A percentile compares a stretch with the other conserved stretches of the same genome.
Conservation (phyloP, 768 basidiomycete genomes). For the Mycena haematopus region DNA sequence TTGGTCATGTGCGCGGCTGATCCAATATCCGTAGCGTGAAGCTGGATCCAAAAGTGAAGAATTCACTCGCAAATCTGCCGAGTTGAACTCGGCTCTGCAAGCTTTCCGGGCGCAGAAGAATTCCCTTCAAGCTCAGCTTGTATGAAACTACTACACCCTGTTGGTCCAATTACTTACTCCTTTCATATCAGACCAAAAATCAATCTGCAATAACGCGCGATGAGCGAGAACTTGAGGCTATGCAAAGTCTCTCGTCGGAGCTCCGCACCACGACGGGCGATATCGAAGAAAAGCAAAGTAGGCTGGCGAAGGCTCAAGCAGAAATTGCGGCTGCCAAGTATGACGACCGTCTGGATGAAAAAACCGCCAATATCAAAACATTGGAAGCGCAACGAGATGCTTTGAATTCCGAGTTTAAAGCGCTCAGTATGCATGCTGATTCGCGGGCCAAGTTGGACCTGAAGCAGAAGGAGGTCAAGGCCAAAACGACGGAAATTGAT, state of each 20-base stretch:
- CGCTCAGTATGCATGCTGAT: slow-evolving; percentile 80
- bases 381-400: slow-evolving; percentile 75
- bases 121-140: slow-evolving; percentile 62
- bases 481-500: slow-evolving; percentile 68
- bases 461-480: slow-evolving; percentile 70
- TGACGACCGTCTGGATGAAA: slow-evolving; percentile 66
- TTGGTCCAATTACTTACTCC: neutral
- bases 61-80: slow-evolving; percentile 63
- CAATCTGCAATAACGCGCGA: slow-evolving; percentile 57
- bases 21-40: slow-evolving; percentile 51
- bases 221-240: slow-evolving; percentile 63
- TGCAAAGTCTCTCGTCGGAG: slow-evolving; percentile 59
- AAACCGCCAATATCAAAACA: slow-evolving; percentile 54
- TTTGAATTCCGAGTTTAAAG: slow-evolving; percentile 72
- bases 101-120: slow-evolving; percentile 59
- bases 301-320: slow-evolving; percentile 63
- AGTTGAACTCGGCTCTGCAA: slow-evolving; percentile 62
- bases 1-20: slow-evolving; percentile 6
- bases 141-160: slow-evolving; percentile 37
- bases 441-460: slow-evolving; percentile 79
- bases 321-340: slow-evolving; percentile 68
- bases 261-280: slow-evolving; percentile 62
- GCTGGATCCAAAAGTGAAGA: slow-evolving; percentile 63
- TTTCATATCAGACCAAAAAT: slow-evolving; percentile 49
- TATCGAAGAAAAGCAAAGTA: slow-evolving; percentile 70